Evolutionary conservation across 2,329 filamentous ascomycete species (phyloP), one percentile per base, ranked within the genome.

Genomic region (Ceratocystis cacaofunesta): DNA sequence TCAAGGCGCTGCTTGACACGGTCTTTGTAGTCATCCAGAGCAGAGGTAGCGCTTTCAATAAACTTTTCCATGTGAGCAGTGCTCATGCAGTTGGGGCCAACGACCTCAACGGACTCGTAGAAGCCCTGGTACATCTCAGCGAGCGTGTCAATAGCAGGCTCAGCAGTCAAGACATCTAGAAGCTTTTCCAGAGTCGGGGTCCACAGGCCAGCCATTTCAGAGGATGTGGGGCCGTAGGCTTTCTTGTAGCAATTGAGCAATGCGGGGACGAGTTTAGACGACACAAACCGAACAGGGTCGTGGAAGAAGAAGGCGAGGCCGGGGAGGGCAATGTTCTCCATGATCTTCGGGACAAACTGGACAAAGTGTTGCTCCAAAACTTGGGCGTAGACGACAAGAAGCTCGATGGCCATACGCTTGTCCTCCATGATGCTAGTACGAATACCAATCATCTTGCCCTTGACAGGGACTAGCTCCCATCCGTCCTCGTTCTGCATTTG

Each of bases 61-160:
- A 97, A 99, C 57, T 85, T 84, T 66, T 81, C 79, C 88, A 99
- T 92, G 74, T 96, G 88, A 48, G 86, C 81, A 48, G 81, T 79
- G 5, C 82, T 89, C 60, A 99, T 81, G 73, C 87, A 92, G 71
- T 89, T 85, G 75, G 89, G 90, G 67, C 92, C 92, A 69, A 95
- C 84, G 25, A 96, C 92, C 77, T 97, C 92, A 6, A 99, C 86
- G 30, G 90, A 96, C 75, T 99, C 94, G 75, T 99, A 99, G 79
- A 99, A 99, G 79, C 94, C 99, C 76, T 97, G 92, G 76, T 96
- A 99, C 90, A 99, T 96, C 77, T 97, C 94, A 1, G 94, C 92
- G 60, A 99, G 82, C 0, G 94, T 96, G 71, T 99, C 94, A 67
- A 99, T 92, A 1, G 92, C 91, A 22, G 94, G 92, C 77, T 99